These are phyloP conservation scores for Aristolochia californica DNA, from an alignment of 164 flowering plant species.

Conservation along the genomic window DNA sequence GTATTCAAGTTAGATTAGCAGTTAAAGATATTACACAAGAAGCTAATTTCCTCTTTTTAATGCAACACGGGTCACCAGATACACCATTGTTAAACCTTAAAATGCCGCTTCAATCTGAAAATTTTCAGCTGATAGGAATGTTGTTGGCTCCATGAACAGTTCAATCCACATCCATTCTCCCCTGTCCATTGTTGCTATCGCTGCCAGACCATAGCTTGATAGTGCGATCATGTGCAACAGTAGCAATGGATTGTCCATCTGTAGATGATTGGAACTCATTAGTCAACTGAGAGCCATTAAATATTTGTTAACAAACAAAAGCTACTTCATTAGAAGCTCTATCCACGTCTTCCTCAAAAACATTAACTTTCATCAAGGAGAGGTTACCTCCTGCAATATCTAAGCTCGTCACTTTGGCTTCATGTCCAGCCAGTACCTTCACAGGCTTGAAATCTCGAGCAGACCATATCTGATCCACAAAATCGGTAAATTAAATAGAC, in stretches of 20 bases:
- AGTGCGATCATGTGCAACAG: constrained; percentile 85
- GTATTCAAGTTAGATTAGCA: no score
- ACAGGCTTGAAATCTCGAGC: constrained; percentile 85
- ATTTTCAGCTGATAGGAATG: no score
- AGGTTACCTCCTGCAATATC: constrained; percentile 68
- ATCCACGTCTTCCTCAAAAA: not conserved
- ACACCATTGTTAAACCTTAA: no score
- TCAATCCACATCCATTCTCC: constrained; percentile 69
- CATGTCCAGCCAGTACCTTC: constrained; percentile 81
- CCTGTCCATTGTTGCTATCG: constrained; percentile 27
- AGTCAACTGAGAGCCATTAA: not conserved
- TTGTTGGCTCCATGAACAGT: no score
- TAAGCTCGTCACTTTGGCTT: constrained; percentile 71
- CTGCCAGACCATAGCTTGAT: constrained; percentile 79
- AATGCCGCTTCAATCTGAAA: no score
- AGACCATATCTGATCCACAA: constrained; percentile 70
- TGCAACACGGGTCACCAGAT: no score
- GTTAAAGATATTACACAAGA: no score
- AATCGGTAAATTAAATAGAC: not conserved
- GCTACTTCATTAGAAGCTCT: no score
- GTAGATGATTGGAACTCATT: constrained; percentile 6
- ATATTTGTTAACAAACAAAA: no score
- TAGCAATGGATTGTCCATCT: constrained; percentile 71
- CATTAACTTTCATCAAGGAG: not conserved
- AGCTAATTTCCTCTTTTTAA: no score